Evolutionary conservation across 2,329 filamentous ascomycete genomes (phyloP), one percentile per base, ranked within the genome.

Genomic region (Colletotrichum sp.): DNA sequence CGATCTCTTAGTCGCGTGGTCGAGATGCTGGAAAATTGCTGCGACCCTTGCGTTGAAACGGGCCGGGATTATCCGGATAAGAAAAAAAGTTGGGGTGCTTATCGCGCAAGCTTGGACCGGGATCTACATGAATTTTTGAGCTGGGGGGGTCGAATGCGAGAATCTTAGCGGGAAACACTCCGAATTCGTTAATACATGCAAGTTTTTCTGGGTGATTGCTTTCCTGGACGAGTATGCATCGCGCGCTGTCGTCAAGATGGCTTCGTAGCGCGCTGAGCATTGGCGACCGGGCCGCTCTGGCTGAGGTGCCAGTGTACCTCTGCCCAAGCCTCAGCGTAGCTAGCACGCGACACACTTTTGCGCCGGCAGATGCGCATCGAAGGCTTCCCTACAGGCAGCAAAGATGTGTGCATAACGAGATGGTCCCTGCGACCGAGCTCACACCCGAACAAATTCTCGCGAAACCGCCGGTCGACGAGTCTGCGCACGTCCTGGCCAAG

Each of bases 301-400:
- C 84, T 32, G 85, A 88, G 60, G 80, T 90, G 44, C 88, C 89
- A 26, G 75, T 87, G 1, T 90, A 88, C 78, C 81, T 90, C 21
- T 90, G 88, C 79, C 89, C 89, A 49, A 66, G 71, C 28, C 39
- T 76, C 49, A 44, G 28, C 36, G 30, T 36, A 26, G 55, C 26
- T 21, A 32, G 59, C 36, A 34, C 68, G 16, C 68, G 60, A 69
- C 68, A 55, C 65, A 49, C 44, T 3, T 67, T 79, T 76, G 76
- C 69, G 75, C 76, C 80, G 82, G 78, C n/a, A n/a, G n/a, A 32
- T 24, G 44, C 70, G 39, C 73, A 32, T 32, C 57, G 18, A 78
- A 69, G 57, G 32, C 77, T 39, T 70, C 78, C 64, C 16, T 72
- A 65, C 18, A 24, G 65, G 52, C 77, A 78, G 55, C 77, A 71